These are phyloP conservation scores for Paspalum notatum DNA, from an alignment of 176 grass and related monocot genomes.

Conservation along the genomic window DNA sequence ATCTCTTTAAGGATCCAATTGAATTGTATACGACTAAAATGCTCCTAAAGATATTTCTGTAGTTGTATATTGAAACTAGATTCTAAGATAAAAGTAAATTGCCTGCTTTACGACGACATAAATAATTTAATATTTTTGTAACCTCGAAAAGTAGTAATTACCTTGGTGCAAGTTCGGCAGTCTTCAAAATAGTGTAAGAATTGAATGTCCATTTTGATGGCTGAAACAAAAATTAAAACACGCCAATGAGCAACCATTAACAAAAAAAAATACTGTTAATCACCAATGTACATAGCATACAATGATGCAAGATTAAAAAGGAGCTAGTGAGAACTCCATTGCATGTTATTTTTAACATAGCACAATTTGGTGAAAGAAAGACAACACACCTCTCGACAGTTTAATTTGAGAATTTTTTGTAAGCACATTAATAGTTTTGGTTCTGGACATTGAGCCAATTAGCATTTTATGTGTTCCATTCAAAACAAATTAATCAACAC, in stretches of 20 bases:
- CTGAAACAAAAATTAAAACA: conserved; percentile 63
- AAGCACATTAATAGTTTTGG: not conserved
- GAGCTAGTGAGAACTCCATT: not conserved
- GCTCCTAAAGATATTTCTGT: not conserved
- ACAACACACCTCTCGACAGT: not conserved
- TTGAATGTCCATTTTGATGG: conserved; percentile 92
- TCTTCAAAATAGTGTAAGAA: conserved; percentile 88
- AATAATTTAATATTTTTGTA: not conserved
- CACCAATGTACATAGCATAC: not conserved
- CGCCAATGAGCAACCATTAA: conserved; percentile 30
- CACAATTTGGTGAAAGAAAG: not conserved
- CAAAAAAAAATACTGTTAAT: conserved; percentile 6
- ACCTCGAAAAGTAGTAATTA: conserved; percentile 39
- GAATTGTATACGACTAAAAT: not conserved
- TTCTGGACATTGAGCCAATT: not conserved
- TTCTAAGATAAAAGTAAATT: not conserved
- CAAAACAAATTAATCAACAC: not conserved
- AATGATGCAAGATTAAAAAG: not conserved
- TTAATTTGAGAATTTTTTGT: not conserved
- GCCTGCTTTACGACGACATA: not conserved
- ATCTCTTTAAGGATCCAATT: not conserved
- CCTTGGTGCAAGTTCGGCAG: conserved; percentile 90
- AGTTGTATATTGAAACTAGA: not conserved
- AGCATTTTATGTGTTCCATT: not conserved
- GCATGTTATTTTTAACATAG: conserved; percentile 20